Percentiles rank a stretch among this genome's conserved stretches.
Evolutionary conservation across 2,329 filamentous ascomycete species (phyloP).

Genomic region (Diaporthe australafricana): DNA sequence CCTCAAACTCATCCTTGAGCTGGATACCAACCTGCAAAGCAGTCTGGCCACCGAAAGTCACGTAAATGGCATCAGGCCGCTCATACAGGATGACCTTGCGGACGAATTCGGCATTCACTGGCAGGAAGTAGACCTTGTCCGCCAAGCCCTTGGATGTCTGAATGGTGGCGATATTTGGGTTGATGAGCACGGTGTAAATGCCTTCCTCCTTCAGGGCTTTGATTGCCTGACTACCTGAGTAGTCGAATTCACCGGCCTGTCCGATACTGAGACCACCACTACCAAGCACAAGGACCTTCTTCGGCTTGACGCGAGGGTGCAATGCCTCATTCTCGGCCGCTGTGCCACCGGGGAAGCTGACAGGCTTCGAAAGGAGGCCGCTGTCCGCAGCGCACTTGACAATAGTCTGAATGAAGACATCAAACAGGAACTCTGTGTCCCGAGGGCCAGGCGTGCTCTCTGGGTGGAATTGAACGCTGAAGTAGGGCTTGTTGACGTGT

Average conservation of each 20-base stretch:
- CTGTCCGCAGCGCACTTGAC: conserved; percentile 75
- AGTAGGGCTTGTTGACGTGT: conserved; percentile 86
- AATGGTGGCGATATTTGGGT: conserved; percentile 98
- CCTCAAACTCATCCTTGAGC: conserved; percentile 96
- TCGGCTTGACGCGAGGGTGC: conserved; percentile 84
- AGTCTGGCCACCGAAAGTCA: conserved; percentile 97
- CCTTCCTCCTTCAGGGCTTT: conserved; percentile 98
- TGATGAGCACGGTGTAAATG: conserved; percentile 98
- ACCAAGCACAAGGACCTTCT: conserved; percentile 94
- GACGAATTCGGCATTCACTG: conserved; percentile 96
- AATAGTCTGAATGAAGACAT: conserved; percentile 93
- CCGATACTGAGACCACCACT: conserved; percentile 97
- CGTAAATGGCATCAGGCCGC: conserved; percentile 95
- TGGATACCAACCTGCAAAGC: conserved; percentile 97
- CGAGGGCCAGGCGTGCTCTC: conserved; percentile 95
- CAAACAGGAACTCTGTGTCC: conserved; percentile 96
- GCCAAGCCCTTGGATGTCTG: conserved; percentile 98
- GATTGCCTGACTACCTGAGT: conserved; percentile 97
- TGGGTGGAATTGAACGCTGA: conserved; percentile 99
- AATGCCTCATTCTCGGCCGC: conserved; percentile 81
- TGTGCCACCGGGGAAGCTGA: conserved; percentile 88
- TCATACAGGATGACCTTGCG: conserved; percentile 97
- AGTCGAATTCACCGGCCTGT: conserved; percentile 98
- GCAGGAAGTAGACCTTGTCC: conserved; percentile 98
- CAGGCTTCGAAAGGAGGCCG: conserved; percentile 76